Base-by-base conservation (phyloP, 2,329 filamentous ascomycete species). In the Xenoacremonium recifei region DNA sequence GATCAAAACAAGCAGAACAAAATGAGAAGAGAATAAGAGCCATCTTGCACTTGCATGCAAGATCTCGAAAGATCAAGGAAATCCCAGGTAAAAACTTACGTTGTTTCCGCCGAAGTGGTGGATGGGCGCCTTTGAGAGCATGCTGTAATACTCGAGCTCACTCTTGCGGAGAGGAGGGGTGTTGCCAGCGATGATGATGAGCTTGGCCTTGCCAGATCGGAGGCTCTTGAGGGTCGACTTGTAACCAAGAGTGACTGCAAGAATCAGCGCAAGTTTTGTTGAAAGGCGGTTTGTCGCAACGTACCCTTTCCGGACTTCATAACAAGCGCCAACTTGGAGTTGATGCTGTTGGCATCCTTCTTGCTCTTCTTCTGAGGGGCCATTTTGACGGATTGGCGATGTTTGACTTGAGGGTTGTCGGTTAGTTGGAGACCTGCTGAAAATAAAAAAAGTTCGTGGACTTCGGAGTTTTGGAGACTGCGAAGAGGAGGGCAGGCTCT, bases 21-120 rank as follows among this genome's bases (percentile, higher is more conserved):
- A 55, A 47, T 37, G 45, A 47, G 39, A 37, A 50, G 42, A 39
- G 7, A 27, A 27, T 27, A 40, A 25, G 30, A 45, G 31, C 40
- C 47, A 58, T 54, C 43, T 51, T 55, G 40, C 40, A 51, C 42
- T 15, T 7, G 11, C 13, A 34, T 39, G 44, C 55, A 57, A 49
- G 39, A 52, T 52, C 44, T 42, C 35, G 21, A 16, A 47, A 36
- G 27, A 34, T 37, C 18, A 36, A 48, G 25, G 48, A 50, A 30
- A 52, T 67, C 51, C 42, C 49, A 59, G 55, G 48, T 39, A 48
- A 47, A 49, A 47, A 89, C 92, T 86, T 85, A 97, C 92, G 84
- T 97, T 97, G 85, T 95, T 96, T 66, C 93, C 93, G 61, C 81
- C 81, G 79, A 96, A 97, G 82, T 99, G 93, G 82, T 97, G 92